Percentiles rank a stretch among this genome's conserved stretches.
phyloP scores from a whole-genome alignment of 1,139 yeast species.

The Barnettozyma hawaiiensis region DNA sequence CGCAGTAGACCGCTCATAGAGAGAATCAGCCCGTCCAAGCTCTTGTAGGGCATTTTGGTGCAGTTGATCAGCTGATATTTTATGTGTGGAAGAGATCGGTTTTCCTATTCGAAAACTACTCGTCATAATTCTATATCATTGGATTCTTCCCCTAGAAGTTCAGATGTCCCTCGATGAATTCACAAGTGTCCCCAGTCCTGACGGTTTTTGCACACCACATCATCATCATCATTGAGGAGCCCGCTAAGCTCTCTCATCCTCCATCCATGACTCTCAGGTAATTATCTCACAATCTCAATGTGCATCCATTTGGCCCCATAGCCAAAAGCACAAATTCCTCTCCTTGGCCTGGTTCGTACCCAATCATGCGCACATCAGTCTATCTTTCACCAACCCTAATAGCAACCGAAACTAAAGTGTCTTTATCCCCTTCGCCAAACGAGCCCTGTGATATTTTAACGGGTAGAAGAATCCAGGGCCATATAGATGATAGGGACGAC shows the following conservation, averaged over 20 bases:
- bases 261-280: neutral
- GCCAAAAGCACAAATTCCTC: neutral
- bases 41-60: neutral
- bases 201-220: neutral
- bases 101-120: neutral
- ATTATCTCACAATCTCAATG: neutral
- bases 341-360: neutral
- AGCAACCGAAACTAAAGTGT: too few relatives aligned
- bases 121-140: neutral
- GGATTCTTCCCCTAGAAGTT: neutral
- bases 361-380: neutral
- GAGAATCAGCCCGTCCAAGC: neutral
- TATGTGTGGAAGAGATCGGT: too few relatives aligned
- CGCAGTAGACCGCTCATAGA: neutral
- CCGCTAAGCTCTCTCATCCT: neutral
- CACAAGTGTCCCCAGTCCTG: neutral
- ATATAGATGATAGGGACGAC: too few relatives aligned
- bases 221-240: too few relatives aligned
- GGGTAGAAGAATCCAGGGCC: too few relatives aligned
- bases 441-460: too few relatives aligned
- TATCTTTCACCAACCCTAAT: neutral
- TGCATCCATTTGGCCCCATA: neutral
- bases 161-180: neutral
- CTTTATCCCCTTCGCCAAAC: too few relatives aligned
- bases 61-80: too few relatives aligned